Conservation (phyloP, 1,284 basidiomycete genomes). For the Moesziomyces antarcticus region DNA sequence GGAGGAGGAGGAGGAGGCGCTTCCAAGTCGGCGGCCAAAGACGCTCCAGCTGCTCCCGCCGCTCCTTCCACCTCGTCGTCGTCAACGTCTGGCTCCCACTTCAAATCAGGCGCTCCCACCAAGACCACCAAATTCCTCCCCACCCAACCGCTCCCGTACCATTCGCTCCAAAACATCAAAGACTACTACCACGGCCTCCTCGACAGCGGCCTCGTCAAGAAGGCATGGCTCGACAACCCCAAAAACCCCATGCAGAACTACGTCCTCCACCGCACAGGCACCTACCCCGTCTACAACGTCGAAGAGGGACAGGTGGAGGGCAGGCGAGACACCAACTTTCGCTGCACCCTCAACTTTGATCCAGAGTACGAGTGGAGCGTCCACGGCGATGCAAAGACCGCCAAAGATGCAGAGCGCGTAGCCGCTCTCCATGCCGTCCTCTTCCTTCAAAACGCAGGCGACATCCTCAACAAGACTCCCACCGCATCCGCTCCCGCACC, state of each 20-base stretch:
- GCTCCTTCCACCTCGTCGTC: slow-evolving; percentile 5
- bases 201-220: slow-evolving; percentile 47
- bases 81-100: slow-evolving; percentile 15
- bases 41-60: slow-evolving; percentile 1
- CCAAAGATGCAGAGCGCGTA: slow-evolving; percentile 79
- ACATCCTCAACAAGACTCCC: slow-evolving; percentile 45
- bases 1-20: background rate
- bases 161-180: slow-evolving; percentile 41
- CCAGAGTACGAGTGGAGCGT: slow-evolving; percentile 66
- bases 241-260: slow-evolving; percentile 59
- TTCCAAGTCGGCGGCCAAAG: slow-evolving; percentile 3
- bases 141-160: slow-evolving; percentile 37
- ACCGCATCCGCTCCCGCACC: slow-evolving; percentile 69
- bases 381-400: slow-evolving; percentile 75
- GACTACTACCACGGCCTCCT: slow-evolving; percentile 48
- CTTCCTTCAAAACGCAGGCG: slow-evolving; percentile 43
- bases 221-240: slow-evolving; percentile 57
- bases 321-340: slow-evolving; percentile 46
- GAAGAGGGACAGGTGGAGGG: slow-evolving; percentile 55
- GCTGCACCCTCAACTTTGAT: slow-evolving; percentile 49
- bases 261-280: slow-evolving; percentile 43
- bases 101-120: slow-evolving; percentile 29
- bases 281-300: slow-evolving; percentile 39
- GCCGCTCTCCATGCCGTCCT: slow-evolving; percentile 69
- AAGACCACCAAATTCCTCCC: slow-evolving; percentile 47